Base-by-base conservation (phyloP, 2,329 filamentous ascomycete genomes). In the Pseudogymnoascus sp. region DNA sequence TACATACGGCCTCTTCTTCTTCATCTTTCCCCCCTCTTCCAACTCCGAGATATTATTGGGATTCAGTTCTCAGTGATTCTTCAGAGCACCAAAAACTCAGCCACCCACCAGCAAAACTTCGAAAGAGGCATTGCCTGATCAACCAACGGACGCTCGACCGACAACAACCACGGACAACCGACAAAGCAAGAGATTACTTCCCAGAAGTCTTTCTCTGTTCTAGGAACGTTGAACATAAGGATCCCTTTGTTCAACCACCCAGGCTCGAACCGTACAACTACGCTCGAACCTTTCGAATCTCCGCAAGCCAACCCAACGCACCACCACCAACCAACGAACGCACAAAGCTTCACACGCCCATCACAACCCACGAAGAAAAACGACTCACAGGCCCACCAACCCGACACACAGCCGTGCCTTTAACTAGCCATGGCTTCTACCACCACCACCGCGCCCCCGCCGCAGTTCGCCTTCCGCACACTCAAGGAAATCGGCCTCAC, bases 401-500 rank as follows among this genome's bases (percentile, higher is more conserved):
- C 50, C 50, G 34, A 37, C 50, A 57, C 50, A 47, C 41, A 22
- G 41, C 70, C 71, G 89, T 91, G 88, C 81, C 88, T 91, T 91
- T 91, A 73, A 86, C 84, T 91, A 91, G 89, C 86, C 84, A 97
- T 96, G 91, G 89, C 90, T 75, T 87, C 82, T 9, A 47, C 41
- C 6, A 47, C 41, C 41, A 47, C 41, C 41, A 47, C 41, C 22
- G 22, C 41, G 41, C 41, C 41, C 81, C 86, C 90, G 73, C 88
- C 93, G 79, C 93, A 97, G 85, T 89, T 97, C 86, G 90, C 91
- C 77, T 96, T 89, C 83, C 91, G 94, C 79, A 97, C 94, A 76
- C 89, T 92, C 78, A 97, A 97, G 86, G 88, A 87, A 76, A 92
- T 99, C 79, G 92, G 92, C 72, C 81, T 97, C 76, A 85, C 96